phyloP scores from a whole-genome alignment of 345 rosid genomes.

The Linum lewisii region DNA sequence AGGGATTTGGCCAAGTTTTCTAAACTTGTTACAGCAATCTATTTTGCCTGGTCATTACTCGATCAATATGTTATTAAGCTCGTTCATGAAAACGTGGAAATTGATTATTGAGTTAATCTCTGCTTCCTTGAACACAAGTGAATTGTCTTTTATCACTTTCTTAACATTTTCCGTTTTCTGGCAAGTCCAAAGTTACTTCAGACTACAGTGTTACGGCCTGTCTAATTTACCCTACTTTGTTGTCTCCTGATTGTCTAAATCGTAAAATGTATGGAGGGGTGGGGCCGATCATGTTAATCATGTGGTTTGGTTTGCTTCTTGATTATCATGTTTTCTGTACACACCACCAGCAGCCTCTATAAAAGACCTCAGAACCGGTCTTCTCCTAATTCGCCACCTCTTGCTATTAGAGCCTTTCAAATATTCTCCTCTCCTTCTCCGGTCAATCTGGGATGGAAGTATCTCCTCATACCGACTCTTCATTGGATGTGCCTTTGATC shows the following conservation, averaged over 20 bases:
- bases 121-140: no score
- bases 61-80: neutral
- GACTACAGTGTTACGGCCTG: neutral
- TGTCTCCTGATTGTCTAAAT: neutral
- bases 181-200: no score
- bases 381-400: neutral
- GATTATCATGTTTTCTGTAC: neutral
- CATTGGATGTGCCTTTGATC: slow-evolving; percentile 16
- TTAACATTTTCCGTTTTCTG: no score
- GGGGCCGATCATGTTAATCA: neutral
- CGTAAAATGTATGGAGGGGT: neutral
- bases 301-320: neutral
- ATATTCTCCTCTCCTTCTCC: neutral
- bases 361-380: neutral
- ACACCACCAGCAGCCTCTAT: neutral
- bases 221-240: neutral
- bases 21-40: neutral
- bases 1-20: neutral
- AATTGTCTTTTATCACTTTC: no score
- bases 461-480: neutral
- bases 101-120: no score
- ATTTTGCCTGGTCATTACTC: neutral
- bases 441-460: slow-evolving; percentile 1
- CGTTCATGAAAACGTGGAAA: neutral
- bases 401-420: neutral